Conservation (phyloP, 2,329 filamentous ascomycete genomes). For the Aspergillus tamarii region DNA sequence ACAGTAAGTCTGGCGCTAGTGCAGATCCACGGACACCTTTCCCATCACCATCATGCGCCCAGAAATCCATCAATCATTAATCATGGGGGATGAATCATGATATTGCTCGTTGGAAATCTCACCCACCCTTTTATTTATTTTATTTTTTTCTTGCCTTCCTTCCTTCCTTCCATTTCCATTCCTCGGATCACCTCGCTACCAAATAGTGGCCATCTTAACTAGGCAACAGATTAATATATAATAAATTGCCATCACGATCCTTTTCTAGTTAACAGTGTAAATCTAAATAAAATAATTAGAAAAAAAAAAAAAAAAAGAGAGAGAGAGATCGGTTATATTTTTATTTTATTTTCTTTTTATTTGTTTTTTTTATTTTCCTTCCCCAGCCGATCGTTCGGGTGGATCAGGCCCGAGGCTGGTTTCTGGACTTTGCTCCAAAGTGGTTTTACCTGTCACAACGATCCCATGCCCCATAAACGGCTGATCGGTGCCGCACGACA, state of each 20-base stretch:
- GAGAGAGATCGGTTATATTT: too few relatives aligned
- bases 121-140: not conserved
- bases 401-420: slow-evolving; percentile 6
- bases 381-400: slow-evolving; percentile 19
- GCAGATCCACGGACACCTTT: slow-evolving; percentile 30
- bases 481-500: slow-evolving; percentile 38
- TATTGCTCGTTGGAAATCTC: not conserved
- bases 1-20: slow-evolving; percentile 27
- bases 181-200: not conserved
- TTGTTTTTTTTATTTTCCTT: too few relatives aligned
- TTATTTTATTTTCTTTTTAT: too few relatives aligned
- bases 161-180: not conserved
- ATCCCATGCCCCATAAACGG: slow-evolving; percentile 41
- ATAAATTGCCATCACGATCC: too few relatives aligned
- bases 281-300: not conserved
- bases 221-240: not conserved
- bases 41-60: slow-evolving; percentile 20
- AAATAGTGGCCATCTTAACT: too few relatives aligned
- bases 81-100: slow-evolving; percentile 14
- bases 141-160: not conserved
- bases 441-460: slow-evolving; percentile 37
- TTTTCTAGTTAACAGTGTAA: too few relatives aligned
- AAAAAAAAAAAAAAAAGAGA: not conserved
- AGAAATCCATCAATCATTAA: slow-evolving; percentile 19
- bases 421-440: slow-evolving; percentile 5